Evolutionary conservation across 352 stramenopile species (phyloP).

Genomic region (Globisporangium nunn): DNA sequence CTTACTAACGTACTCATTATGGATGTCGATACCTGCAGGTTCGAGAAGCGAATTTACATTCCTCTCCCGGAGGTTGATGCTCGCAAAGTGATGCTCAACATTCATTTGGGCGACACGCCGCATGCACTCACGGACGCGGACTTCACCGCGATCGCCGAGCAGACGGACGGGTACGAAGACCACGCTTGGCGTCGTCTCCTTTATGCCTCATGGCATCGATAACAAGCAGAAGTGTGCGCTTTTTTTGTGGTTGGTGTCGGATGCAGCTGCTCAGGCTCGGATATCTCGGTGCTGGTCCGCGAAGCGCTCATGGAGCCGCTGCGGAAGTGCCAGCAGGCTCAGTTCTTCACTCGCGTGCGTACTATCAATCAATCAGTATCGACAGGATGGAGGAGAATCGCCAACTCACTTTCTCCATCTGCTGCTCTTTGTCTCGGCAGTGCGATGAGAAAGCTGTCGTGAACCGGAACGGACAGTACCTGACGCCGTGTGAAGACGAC

Average conservation of each 20-base stretch:
- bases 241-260: not conserved
- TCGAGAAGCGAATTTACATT: conserved; percentile 99
- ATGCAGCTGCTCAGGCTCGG: conserved; percentile 87
- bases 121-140: conserved; percentile 91
- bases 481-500: conserved; percentile 82
- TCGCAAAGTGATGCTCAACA: conserved; percentile 93
- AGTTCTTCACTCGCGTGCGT: conserved; percentile 80
- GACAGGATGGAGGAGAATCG: not conserved
- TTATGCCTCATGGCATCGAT: not conserved
- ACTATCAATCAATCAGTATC: not conserved
- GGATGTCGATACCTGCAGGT: conserved; percentile 40
- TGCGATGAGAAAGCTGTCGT: conserved; percentile 72
- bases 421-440: conserved; percentile 18
- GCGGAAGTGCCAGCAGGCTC: conserved; percentile 95
- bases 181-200: not conserved
- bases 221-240: not conserved
- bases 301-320: conserved; percentile 98
- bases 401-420: not conserved
- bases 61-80: conserved; percentile 92
- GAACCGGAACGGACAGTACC: conserved; percentile 47
- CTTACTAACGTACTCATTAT: not conserved
- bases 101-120: conserved; percentile 96
- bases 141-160: conserved; percentile 90
- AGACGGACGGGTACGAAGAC: conserved; percentile 85
- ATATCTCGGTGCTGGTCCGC: conserved; percentile 96